A percentile compares a stretch with the other conserved stretches of the same genome.
Conservation (phyloP, 2,329 filamentous ascomycete species). For the Hirsutella minnesotensis region DNA sequence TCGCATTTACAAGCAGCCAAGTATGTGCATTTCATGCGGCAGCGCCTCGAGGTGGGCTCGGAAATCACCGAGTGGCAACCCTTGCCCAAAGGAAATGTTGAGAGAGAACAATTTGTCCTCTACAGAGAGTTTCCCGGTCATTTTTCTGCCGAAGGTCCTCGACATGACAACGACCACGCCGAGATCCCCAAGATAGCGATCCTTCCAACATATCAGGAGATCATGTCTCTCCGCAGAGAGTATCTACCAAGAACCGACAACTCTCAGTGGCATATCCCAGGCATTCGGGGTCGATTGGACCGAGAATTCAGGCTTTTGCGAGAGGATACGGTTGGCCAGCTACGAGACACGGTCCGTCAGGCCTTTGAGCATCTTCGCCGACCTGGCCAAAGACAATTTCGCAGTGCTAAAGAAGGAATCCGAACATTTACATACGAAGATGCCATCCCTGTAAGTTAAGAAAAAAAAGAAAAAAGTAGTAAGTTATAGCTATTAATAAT, state of each 20-base stretch:
- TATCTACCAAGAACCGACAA: slow-evolving; percentile 30
- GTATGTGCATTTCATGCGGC: slow-evolving; percentile 18
- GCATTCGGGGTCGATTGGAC: slow-evolving; percentile 37
- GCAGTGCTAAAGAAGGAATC: slow-evolving; percentile 11
- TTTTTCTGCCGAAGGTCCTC: slow-evolving; percentile 17
- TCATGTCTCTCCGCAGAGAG: slow-evolving; percentile 26
- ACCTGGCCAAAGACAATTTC: neutral
- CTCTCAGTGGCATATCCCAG: slow-evolving; percentile 21
- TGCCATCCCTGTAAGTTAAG: slow-evolving; percentile 16
- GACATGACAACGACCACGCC: slow-evolving; percentile 38
- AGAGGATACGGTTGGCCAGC: slow-evolving; percentile 41
- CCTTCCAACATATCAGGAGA: slow-evolving; percentile 36
- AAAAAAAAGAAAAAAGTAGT: no score
- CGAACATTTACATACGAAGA: slow-evolving; percentile 16
- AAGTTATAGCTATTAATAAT: no score
- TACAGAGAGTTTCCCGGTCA: slow-evolving; percentile 20
- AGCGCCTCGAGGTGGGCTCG: slow-evolving; percentile 18
- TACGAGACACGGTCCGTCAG: slow-evolving; percentile 34
- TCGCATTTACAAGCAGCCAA: slow-evolving; percentile 16
- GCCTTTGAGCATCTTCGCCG: slow-evolving; percentile 22
- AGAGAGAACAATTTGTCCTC: slow-evolving; percentile 17
- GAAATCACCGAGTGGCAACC: slow-evolving; percentile 6
- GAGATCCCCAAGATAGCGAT: slow-evolving; percentile 35
- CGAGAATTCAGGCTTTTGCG: slow-evolving; percentile 43
- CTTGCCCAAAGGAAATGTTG: slow-evolving; percentile 4